Evolutionary conservation across 164 flowering plant genomes (phyloP).

Genomic region (Magnolia sinica): DNA sequence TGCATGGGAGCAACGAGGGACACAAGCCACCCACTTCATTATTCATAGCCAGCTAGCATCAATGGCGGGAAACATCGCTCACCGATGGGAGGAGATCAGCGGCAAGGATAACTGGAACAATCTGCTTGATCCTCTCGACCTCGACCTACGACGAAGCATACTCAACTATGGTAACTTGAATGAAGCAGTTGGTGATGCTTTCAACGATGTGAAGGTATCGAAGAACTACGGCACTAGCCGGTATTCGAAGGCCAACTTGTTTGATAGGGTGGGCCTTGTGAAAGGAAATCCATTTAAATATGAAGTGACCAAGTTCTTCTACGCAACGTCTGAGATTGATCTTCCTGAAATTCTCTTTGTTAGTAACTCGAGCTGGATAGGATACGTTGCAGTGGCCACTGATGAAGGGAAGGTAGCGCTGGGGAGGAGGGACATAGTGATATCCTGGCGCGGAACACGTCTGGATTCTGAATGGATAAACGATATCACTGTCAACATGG

Average conservation of each 20-base stretch:
- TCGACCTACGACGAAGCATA: constrained; percentile 46
- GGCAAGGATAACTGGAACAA: constrained; percentile 51
- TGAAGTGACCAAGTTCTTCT: constrained; percentile 33
- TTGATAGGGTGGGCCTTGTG: constrained; percentile 26
- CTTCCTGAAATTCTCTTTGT: constrained; percentile 35
- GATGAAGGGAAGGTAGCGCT: constrained; percentile 38
- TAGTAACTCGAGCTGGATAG: constrained; percentile 48
- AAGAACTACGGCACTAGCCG: constrained; percentile 38
- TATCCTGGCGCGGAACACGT: constrained; percentile 45
- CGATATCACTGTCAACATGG: constrained; percentile 28
- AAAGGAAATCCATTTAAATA: constrained; percentile 25
- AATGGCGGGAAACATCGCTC: constrained; percentile 18
- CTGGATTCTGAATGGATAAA: constrained; percentile 31
- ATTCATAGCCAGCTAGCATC: not conserved
- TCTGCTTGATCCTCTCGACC: constrained; percentile 52
- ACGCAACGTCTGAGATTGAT: constrained; percentile 28
- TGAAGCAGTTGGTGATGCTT: constrained; percentile 36
- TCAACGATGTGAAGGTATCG: constrained; percentile 33
- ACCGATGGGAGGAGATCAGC: constrained; percentile 44
- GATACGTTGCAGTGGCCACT: constrained; percentile 56
- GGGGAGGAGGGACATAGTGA: constrained; percentile 47
- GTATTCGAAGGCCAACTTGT: constrained; percentile 28
- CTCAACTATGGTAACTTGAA: constrained; percentile 46
- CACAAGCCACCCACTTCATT: not conserved
- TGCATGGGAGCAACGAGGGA: not conserved